Percentiles rank a stretch among this genome's conserved stretches.
These are phyloP conservation scores for Schizochytrium sp. DNA, from an alignment of 108 stramenopile species.

Conservation along the genomic window DNA sequence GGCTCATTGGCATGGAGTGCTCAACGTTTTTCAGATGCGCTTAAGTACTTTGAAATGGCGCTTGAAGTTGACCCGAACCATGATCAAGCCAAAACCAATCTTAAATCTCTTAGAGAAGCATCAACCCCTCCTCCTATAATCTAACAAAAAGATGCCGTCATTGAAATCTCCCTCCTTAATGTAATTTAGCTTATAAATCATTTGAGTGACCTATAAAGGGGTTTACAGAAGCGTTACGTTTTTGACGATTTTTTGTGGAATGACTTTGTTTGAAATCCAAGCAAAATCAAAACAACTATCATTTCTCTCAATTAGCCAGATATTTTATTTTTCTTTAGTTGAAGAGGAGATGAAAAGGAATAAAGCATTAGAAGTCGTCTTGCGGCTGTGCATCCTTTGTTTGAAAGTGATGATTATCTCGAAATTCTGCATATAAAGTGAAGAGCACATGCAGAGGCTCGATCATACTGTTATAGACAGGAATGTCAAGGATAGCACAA, in stretches of 20 bases:
- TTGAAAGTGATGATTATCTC: constrained; percentile 71
- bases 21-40: constrained; percentile 7
- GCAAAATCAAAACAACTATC: too few species aligned
- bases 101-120: neutral
- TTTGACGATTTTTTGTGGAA: too few species aligned
- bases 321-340: too few species aligned
- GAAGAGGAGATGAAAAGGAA: neutral
- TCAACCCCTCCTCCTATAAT: neutral
- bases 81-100: neutral
- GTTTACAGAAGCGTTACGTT: too few species aligned
- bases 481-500: constrained; percentile 84
- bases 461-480: constrained; percentile 78
- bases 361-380: neutral
- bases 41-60: neutral
- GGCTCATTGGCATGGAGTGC: neutral
- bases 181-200: neutral
- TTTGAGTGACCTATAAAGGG: neutral
- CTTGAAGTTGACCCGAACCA: neutral
- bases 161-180: neutral
- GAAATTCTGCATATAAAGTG: constrained; percentile 74
- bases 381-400: neutral
- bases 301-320: too few species aligned
- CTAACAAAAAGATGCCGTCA: neutral
- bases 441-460: constrained; percentile 79
- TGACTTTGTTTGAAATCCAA: too few species aligned